Percentiles rank a stretch among this genome's conserved stretches.
Evolutionary conservation across 106 monocot species (phyloP).

Genomic region (Amphibolis antarctica): DNA sequence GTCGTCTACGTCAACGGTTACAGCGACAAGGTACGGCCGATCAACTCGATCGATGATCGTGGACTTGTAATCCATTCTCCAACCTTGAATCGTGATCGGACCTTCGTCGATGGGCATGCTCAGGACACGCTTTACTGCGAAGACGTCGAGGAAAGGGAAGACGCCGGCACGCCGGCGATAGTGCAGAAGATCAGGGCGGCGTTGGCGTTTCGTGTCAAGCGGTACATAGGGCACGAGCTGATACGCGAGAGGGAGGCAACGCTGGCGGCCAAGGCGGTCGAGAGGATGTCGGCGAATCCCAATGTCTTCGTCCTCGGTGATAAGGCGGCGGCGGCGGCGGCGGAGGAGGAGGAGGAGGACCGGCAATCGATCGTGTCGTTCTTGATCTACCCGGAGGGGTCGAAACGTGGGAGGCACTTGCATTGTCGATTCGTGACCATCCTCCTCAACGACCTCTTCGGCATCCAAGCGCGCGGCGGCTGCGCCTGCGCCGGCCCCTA

Average conservation of each 20-base stretch:
- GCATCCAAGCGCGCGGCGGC: slow-evolving; percentile 57
- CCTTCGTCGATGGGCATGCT: not conserved
- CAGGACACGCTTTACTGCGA: slow-evolving; percentile 60
- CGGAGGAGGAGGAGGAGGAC: slow-evolving; percentile 3
- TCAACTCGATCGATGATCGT: no score
- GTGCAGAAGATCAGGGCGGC: slow-evolving; percentile 61
- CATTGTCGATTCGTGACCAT: slow-evolving; percentile 54
- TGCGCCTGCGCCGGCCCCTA: slow-evolving; percentile 74
- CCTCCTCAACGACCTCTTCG: slow-evolving; percentile 60
- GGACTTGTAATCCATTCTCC: no score
- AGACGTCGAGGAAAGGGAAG: slow-evolving; percentile 56
- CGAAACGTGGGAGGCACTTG: slow-evolving; percentile 18
- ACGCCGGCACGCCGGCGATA: slow-evolving; percentile 69
- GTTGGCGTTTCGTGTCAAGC: slow-evolving; percentile 48
- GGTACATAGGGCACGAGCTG: slow-evolving; percentile 32
- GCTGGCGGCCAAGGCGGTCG: slow-evolving; percentile 5
- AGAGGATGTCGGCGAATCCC: slow-evolving; percentile 11
- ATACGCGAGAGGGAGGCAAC: slow-evolving; percentile 25
- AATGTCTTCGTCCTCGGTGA: slow-evolving; percentile 12
- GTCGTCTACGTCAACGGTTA: slow-evolving; percentile 48
- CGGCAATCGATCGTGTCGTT: slow-evolving; percentile 57
- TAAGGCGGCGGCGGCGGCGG: slow-evolving; percentile 2
- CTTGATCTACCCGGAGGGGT: slow-evolving; percentile 27
- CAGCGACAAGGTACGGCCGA: slow-evolving; percentile 4
- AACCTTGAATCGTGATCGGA: no score